phyloP scores from a whole-genome alignment of 2,329 filamentous ascomycete species.

The Penicillium sp. region DNA sequence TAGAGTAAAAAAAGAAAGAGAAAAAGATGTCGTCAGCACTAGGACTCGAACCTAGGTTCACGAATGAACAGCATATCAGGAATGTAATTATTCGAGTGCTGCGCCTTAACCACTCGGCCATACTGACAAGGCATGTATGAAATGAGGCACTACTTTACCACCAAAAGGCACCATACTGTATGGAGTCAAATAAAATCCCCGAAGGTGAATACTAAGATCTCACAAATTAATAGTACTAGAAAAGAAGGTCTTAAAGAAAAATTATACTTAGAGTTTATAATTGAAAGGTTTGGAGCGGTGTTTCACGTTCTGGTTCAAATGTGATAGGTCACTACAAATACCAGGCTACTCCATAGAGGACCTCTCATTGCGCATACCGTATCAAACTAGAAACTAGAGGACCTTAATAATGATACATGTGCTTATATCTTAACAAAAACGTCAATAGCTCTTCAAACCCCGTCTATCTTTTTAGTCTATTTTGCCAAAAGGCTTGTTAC shows the following conservation, averaged over 20 bases:
- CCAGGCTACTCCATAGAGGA: neutral
- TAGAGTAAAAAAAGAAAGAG: too few relatives aligned
- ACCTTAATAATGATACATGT: neutral
- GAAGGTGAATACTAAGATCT: conserved; percentile 1
- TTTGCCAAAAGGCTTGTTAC: neutral
- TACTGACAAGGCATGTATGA: too few relatives aligned
- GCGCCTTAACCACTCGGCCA: too few relatives aligned
- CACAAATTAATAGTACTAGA: neutral
- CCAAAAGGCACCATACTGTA: too few relatives aligned
- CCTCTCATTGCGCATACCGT: neutral
- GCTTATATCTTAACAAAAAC: neutral
- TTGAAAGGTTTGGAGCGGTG: neutral
- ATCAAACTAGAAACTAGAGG: neutral
- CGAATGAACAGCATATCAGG: too few relatives aligned
- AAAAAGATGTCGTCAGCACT: too few relatives aligned
- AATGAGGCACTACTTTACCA: too few relatives aligned
- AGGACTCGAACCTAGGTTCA: too few relatives aligned
- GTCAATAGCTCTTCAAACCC: neutral
- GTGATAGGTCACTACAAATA: neutral
- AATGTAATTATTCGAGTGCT: too few relatives aligned
- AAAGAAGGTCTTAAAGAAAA: neutral
- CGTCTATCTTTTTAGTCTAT: neutral
- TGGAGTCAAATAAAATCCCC: too few relatives aligned
- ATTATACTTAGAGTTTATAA: neutral
- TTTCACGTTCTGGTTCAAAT: neutral